A percentile compares a stretch with the other conserved stretches of the same genome.
phyloP scores from a whole-genome alignment of 2,329 filamentous ascomycete genomes.

The Penicillium nordicum region DNA sequence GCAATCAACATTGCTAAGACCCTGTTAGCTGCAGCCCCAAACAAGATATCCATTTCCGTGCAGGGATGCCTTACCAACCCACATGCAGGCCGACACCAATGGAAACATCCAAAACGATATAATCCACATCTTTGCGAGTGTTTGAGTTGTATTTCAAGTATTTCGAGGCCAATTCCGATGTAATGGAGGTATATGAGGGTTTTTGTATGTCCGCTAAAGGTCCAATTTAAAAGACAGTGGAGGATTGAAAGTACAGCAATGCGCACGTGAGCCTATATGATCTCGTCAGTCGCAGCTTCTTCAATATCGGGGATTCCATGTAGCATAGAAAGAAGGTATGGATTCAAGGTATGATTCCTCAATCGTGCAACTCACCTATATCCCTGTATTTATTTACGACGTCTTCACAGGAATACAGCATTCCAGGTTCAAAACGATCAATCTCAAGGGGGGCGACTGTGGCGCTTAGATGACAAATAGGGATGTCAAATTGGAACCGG shows the following conservation, averaged over 20 bases:
- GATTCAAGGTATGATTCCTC: not conserved
- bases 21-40: conserved; percentile 7
- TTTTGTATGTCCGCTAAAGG: not conserved
- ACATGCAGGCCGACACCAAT: conserved; percentile 56
- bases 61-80: conserved; percentile 44
- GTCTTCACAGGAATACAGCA: not conserved
- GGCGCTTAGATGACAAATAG: conserved; percentile 2
- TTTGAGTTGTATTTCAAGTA: not conserved
- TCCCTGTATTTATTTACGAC: conserved; percentile 1
- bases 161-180: not conserved
- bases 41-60: not conserved
- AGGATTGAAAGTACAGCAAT: not conserved
- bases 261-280: not conserved
- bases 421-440: not conserved
- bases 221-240: not conserved
- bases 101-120: conserved; percentile 55
- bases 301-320: not conserved
- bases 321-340: not conserved
- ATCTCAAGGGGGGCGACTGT: not conserved
- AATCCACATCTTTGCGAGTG: conserved; percentile 38
- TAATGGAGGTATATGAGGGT: not conserved
- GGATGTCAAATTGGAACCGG: not conserved
- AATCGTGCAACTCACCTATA: not conserved
- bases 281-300: conserved; percentile 1
- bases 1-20: conserved; percentile 54